Conservation (phyloP, 805 yeast genomes). For the Yarrowia sp. region DNA sequence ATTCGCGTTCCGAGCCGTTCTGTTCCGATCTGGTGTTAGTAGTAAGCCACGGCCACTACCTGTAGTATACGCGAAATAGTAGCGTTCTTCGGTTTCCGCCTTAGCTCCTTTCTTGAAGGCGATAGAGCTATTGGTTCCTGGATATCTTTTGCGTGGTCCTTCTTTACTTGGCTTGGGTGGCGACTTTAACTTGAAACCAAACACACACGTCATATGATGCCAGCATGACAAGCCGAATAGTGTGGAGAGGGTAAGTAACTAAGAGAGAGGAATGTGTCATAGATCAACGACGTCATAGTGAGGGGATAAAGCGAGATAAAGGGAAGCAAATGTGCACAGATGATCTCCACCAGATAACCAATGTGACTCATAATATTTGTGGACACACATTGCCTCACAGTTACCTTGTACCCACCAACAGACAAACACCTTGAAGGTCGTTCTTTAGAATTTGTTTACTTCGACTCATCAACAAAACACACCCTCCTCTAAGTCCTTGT, state of each 20-base stretch:
- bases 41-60: neutral
- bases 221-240: neutral
- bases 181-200: conserved; percentile 12
- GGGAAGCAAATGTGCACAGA: no score
- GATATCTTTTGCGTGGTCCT: neutral
- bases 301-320: no score
- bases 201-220: conserved; percentile 13
- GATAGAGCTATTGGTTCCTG: no score
- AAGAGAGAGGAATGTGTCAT: neutral
- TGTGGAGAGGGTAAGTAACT: conserved; percentile 6
- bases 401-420: no score
- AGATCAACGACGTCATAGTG: neutral
- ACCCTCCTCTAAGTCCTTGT: no score
- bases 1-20: neutral
- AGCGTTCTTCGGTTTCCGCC: neutral
- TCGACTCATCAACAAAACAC: no score
- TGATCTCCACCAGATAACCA: no score
- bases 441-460: no score
- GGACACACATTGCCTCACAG: no score
- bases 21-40: neutral
- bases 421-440: no score
- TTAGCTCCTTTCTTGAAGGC: no score
- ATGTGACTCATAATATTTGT: no score
- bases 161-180: neutral
- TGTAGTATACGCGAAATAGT: neutral